Base-by-base conservation (phyloP, 2,329 filamentous ascomycete genomes). In the Cladophialophora exuberans region DNA sequence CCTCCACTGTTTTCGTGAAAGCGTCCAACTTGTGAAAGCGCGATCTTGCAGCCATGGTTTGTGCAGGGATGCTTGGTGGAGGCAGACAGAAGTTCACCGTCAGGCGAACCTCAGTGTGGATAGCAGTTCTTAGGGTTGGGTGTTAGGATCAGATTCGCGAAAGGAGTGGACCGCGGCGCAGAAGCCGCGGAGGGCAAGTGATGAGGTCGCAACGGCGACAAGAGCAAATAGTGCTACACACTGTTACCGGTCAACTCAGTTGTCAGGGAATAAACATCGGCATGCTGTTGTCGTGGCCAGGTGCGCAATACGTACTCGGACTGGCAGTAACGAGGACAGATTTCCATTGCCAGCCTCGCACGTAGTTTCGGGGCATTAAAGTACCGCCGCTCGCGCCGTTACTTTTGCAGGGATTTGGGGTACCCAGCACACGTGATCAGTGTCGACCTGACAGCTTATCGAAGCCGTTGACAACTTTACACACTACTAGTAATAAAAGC, bases 1-100 rank as follows among this genome's bases (percentile, higher is more conserved):
- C 94, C 73, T 99, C 94, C 65, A 99, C 94, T 10, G 94, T 99
- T 77, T 99, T 99, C 47, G 93, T 96, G 73, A 99, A 99, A 81
- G 94, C 94, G 75, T 99, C 94, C 62, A 99, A 89, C 83, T 88
- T 87, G 57, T 89, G 96, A 72, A 99, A 97, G 73, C 94, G 87
- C 65, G 90, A 96, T 79, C 96, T 96, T 69, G 87, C 77, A 63
- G 92, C 80, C 94, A 97, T 97, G 36, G 62, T 65, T 61, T 4
- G 9, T 30, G 22, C 22, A n/a, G 13, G 18, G n/a, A 6, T 7
- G 15, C 11, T 7, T 10, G 10, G n/a, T 42, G 11, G 20, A 18
- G n/a, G n/a, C n/a, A n/a, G n/a, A n/a, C n/a, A n/a, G n/a, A n/a
- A n/a, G n/a, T n/a, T n/a, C n/a, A n/a, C n/a, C n/a, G n/a, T n/a